Conservation (phyloP, 495 filamentous ascomycete genomes). For the Staphylotrichum tortipilum region DNA sequence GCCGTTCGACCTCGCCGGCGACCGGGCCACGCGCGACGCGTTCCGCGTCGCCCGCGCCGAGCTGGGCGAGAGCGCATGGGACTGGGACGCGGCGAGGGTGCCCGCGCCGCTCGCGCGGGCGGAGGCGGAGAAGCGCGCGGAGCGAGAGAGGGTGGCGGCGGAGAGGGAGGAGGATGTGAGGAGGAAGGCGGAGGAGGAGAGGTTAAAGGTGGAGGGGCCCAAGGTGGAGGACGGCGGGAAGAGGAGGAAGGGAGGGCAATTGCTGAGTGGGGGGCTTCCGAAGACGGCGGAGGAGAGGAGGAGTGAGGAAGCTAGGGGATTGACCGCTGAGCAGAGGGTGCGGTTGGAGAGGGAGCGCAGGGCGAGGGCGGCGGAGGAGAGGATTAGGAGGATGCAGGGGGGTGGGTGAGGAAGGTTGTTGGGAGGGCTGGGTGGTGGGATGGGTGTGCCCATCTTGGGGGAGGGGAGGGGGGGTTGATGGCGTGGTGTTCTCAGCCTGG, state of each 20-base stretch:
- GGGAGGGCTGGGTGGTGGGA: no score
- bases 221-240: constrained; percentile 26
- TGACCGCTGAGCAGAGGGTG: constrained; percentile 77
- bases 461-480: no score
- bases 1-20: constrained; percentile 78
- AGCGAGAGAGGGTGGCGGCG: constrained; percentile 52
- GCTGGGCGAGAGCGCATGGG: constrained; percentile 66
- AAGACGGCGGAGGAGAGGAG: constrained; percentile 67
- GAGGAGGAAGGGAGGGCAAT: constrained; percentile 27
- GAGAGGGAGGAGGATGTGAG: constrained; percentile 57
- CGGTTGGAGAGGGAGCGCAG: constrained; percentile 71
- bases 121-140: constrained; percentile 58
- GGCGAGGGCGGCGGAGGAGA: constrained; percentile 80
- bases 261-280: constrained; percentile 43
- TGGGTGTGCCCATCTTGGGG: no score
- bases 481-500: no score
- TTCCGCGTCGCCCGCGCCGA: constrained; percentile 82
- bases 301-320: constrained; percentile 71
- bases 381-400: constrained; percentile 56
- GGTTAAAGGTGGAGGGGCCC: constrained; percentile 45
- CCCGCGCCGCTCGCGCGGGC: constrained; percentile 57
- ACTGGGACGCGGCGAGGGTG: constrained; percentile 69
- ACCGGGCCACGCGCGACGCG: constrained; percentile 78
- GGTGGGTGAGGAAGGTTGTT: not conserved
- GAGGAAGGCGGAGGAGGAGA: constrained; percentile 56